Base-by-base conservation (phyloP, 2,329 filamentous ascomycete genomes). In the Aspergillus pseudoglaucus region DNA sequence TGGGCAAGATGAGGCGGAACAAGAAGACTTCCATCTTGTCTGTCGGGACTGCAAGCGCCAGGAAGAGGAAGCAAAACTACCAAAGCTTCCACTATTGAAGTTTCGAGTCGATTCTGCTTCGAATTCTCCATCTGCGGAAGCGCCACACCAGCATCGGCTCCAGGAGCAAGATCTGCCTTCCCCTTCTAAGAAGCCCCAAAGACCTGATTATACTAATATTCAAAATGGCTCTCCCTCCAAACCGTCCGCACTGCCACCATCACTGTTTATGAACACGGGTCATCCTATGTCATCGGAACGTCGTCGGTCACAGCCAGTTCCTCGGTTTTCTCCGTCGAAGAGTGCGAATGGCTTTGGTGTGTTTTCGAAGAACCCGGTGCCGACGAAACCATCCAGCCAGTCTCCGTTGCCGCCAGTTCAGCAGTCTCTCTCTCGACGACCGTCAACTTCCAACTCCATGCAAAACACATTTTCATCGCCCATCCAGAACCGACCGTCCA, bases 21-120 rank as follows among this genome's bases (percentile, higher is more conserved):
- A 83, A 42, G 82, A 88, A 1, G 87, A 94, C 55, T 97, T 97
- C 60, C 83, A 88, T 52, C 95, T 95, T 61, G 69, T 95, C 54
- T 97, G 91, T 71, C 74, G 74, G 30, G 82, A 85, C 42, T 98
- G 93, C 72, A 82, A 81, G 57, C 82, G 78, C 14, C 84, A 82
- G 49, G 80, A 83, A 53, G 76, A 85, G 56, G 80, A 82, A 46
- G 75, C 76, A 15, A 80, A 77, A 50, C 75, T 74, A 55, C 80
- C 81, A 35, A 86, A 85, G 60, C 75, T 83, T 42, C 82, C 78
- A 6, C 74, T 78, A 12, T 67, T 84, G 53, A 83, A 82, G 59
- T 75, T 84, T 57, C 73, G 75, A 42, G 65, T 81, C 47, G 75
- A 72, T 27, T 68, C 73, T 20, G 17, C 33, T 39, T 39, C 37